Conservation (phyloP, 2,329 filamentous ascomycete genomes). For the Endoconidiophora laricicola region DNA sequence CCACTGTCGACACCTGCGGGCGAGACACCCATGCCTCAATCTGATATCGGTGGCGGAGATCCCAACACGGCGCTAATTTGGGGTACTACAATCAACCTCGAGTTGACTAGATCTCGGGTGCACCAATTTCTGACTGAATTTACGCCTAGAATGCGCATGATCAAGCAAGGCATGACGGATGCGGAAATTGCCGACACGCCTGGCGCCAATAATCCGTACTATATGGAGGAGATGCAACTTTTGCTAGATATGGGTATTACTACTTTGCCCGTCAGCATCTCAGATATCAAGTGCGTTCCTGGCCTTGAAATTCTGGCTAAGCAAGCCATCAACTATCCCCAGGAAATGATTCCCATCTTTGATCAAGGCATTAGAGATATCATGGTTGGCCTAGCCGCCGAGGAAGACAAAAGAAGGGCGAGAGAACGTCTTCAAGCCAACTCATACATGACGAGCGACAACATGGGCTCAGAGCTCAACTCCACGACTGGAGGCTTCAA, state of each 20-base stretch:
- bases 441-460: conserved; percentile 38
- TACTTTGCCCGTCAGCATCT: conserved; percentile 73
- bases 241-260: conserved; percentile 79
- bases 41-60: neutral
- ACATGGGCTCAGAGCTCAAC: conserved; percentile 31
- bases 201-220: conserved; percentile 62
- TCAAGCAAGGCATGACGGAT: conserved; percentile 67
- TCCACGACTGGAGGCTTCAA: conserved; percentile 19
- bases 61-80: conserved; percentile 41
- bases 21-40: conserved; percentile 39
- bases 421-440: conserved; percentile 26
- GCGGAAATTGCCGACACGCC: conserved; percentile 55
- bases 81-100: conserved; percentile 92
- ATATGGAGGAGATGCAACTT: conserved; percentile 69
- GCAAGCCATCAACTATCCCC: conserved; percentile 83
- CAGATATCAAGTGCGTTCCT: conserved; percentile 82
- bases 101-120: conserved; percentile 52
- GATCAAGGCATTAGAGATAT: conserved; percentile 87
- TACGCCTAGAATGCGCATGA: conserved; percentile 84
- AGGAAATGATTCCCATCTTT: conserved; percentile 92
- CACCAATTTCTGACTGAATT: conserved; percentile 89
- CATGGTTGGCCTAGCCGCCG: conserved; percentile 76
- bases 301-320: conserved; percentile 89
- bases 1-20: conserved; percentile 9
- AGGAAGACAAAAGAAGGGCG: conserved; percentile 46